Percentiles rank a stretch among this genome's conserved stretches.
These are phyloP conservation scores for Blastocystis sp. DNA, from an alignment of 352 stramenopile genomes.

Conservation along the genomic window DNA sequence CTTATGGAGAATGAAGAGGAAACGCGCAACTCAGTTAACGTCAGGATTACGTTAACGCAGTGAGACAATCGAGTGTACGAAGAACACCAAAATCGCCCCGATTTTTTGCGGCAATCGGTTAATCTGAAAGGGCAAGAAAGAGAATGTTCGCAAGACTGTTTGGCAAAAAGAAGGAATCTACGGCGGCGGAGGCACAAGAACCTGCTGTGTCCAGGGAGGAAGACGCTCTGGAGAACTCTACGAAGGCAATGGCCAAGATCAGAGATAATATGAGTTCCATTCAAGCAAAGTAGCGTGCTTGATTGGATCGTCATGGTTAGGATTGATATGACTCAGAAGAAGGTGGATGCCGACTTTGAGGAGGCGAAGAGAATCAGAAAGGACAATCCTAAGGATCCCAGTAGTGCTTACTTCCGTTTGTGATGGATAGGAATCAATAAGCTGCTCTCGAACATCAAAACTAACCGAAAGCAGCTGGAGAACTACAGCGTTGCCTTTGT, in stretches of 20 bases:
- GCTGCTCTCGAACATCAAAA: slow-evolving; percentile 1
- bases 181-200: background rate
- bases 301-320: background rate
- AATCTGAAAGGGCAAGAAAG: background rate
- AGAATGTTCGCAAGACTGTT: background rate
- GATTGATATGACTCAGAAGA: background rate
- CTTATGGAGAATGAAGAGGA: too few relatives aligned
- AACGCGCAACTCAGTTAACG: too few relatives aligned
- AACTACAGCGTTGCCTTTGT: slow-evolving; percentile 13
- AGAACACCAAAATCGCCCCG: background rate
- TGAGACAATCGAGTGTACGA: too few relatives aligned
- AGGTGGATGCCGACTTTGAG: background rate
- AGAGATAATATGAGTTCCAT: background rate
- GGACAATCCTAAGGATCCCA: slow-evolving; percentile 29
- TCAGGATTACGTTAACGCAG: too few relatives aligned
- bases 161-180: background rate
- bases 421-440: slow-evolving; percentile 21
- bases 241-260: background rate
- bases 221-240: background rate
- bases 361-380: background rate
- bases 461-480: background rate
- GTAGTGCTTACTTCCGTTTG: background rate
- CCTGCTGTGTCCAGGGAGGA: background rate
- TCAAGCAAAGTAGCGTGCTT: background rate
- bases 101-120: background rate